Evolutionary conservation across 2,329 filamentous ascomycete genomes (phyloP).

Genomic region (Ascochyta pisi): DNA sequence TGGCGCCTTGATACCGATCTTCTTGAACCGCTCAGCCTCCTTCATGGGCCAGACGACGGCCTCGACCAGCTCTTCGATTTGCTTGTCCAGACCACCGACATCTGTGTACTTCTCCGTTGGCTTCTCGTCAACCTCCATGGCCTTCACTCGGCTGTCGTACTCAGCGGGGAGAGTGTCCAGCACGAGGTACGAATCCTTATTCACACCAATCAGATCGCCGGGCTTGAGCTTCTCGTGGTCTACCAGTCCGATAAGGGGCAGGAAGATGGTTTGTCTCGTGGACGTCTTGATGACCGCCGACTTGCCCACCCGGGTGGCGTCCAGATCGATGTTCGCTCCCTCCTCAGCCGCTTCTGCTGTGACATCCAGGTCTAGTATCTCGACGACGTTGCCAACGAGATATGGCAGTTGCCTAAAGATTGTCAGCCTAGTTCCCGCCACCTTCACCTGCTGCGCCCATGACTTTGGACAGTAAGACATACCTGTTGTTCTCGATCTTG

Average conservation of each 20-base stretch:
- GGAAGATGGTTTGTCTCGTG: constrained; percentile 96
- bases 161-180: constrained; percentile 96
- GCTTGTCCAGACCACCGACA: constrained; percentile 96
- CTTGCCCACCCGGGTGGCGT: constrained; percentile 95
- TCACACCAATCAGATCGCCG: constrained; percentile 95
- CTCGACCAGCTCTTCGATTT: constrained; percentile 98
- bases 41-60: constrained; percentile 99
- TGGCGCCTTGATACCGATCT: constrained; percentile 98
- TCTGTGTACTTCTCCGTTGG: constrained; percentile 99
- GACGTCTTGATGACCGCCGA: constrained; percentile 99
- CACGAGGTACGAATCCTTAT: constrained; percentile 98
- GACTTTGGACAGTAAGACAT: constrained; percentile 37
- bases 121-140: constrained; percentile 99
- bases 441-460: neutral
- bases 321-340: constrained; percentile 97
- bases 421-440: constrained; percentile 12
- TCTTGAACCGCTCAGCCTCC: constrained; percentile 98
- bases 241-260: constrained; percentile 94
- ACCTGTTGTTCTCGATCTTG: constrained; percentile 99
- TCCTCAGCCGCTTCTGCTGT: constrained; percentile 96
- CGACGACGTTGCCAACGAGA: constrained; percentile 97
- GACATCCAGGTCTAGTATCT: constrained; percentile 94
- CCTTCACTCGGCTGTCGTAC: constrained; percentile 98
- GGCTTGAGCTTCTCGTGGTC: constrained; percentile 95
- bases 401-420: constrained; percentile 86